A percentile compares a stretch with the other conserved stretches of the same genome.
Evolutionary conservation across 2,329 filamentous ascomycete species (phyloP).

Genomic region (Aspergillus sp.): DNA sequence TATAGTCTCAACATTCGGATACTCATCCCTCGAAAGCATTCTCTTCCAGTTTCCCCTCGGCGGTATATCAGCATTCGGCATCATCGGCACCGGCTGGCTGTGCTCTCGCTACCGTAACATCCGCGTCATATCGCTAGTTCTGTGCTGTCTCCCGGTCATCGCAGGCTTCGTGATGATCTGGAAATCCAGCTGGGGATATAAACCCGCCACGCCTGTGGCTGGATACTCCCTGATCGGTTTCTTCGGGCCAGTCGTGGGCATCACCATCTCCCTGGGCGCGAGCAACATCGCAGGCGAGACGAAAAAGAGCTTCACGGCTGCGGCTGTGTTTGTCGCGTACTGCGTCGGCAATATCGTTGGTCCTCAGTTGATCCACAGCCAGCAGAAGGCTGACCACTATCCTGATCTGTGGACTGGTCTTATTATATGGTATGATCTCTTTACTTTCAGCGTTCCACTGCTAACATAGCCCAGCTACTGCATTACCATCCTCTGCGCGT

Average conservation of each 20-base stretch:
- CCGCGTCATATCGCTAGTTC: slow-evolving; percentile 63
- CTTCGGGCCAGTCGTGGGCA: slow-evolving; percentile 68
- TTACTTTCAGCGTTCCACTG: not conserved
- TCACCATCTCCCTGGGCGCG: slow-evolving; percentile 59
- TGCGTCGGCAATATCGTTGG: slow-evolving; percentile 76
- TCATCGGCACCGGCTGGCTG: slow-evolving; percentile 66
- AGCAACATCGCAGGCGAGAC: slow-evolving; percentile 74
- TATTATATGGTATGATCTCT: slow-evolving; percentile 51
- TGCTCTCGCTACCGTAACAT: slow-evolving; percentile 62
- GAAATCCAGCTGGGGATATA: slow-evolving; percentile 64
- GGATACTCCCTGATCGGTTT: slow-evolving; percentile 73
- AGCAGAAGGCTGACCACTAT: slow-evolving; percentile 66
- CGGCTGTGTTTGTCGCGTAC: slow-evolving; percentile 72
- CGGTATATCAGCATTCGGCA: slow-evolving; percentile 65
- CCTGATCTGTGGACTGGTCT: slow-evolving; percentile 69
- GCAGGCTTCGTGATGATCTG: slow-evolving; percentile 74
- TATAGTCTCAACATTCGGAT: slow-evolving; percentile 72
- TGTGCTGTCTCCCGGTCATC: slow-evolving; percentile 71
- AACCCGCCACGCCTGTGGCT: slow-evolving; percentile 64
- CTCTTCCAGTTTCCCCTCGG: slow-evolving; percentile 75
- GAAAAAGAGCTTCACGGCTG: slow-evolving; percentile 75
- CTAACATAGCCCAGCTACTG: slow-evolving; percentile 48
- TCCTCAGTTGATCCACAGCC: slow-evolving; percentile 67
- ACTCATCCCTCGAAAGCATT: slow-evolving; percentile 63
- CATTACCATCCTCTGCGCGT: slow-evolving; percentile 63